A percentile compares a stretch with the other conserved stretches of the same genome.
phyloP scores from a whole-genome alignment of 345 rosid genomes.

The Murraya paniculata region DNA sequence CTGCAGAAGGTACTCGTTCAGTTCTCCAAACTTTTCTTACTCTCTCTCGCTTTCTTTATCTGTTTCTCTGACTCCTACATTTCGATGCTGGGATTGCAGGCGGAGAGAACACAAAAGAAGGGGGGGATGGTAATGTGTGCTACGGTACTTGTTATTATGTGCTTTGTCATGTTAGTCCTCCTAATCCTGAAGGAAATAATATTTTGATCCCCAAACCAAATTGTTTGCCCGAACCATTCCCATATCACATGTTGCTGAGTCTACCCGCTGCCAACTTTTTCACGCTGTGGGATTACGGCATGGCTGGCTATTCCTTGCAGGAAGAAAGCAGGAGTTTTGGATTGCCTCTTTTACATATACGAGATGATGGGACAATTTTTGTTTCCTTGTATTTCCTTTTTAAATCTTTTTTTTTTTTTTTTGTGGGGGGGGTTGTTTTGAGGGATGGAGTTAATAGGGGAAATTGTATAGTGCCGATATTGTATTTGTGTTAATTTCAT shows the following conservation, averaged over 20 bases:
- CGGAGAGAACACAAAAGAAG: constrained; percentile 84
- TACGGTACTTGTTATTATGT: constrained; percentile 79
- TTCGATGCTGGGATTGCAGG: constrained; percentile 42
- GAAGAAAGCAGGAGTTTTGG: constrained; percentile 11
- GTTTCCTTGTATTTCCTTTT: neutral
- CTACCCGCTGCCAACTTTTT: constrained; percentile 1
- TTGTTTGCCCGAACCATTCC: neutral
- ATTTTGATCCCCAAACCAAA: constrained; percentile 41
- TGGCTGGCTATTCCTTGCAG: too few relatives aligned
- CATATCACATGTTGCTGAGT: neutral
- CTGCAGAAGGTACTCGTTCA: constrained; percentile 61
- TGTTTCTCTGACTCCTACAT: neutral
- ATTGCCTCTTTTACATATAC: constrained; percentile 9
- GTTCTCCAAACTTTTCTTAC: neutral
- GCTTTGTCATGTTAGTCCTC: constrained; percentile 87
- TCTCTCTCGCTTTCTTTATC: neutral
- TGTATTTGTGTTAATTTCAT: constrained; percentile 5
- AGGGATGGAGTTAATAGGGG: constrained; percentile 4
- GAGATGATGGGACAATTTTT: neutral
- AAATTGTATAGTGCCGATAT: constrained; percentile 15
- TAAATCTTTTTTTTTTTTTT: neutral
- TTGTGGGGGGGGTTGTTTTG: neutral
- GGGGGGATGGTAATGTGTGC: constrained; percentile 99
- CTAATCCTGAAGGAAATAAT: constrained; percentile 75
- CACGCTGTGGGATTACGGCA: neutral